Evolutionary conservation across 495 filamentous ascomycete species (phyloP), one percentile per base, ranked within the genome.

Genomic region (Penicillium herquei): DNA sequence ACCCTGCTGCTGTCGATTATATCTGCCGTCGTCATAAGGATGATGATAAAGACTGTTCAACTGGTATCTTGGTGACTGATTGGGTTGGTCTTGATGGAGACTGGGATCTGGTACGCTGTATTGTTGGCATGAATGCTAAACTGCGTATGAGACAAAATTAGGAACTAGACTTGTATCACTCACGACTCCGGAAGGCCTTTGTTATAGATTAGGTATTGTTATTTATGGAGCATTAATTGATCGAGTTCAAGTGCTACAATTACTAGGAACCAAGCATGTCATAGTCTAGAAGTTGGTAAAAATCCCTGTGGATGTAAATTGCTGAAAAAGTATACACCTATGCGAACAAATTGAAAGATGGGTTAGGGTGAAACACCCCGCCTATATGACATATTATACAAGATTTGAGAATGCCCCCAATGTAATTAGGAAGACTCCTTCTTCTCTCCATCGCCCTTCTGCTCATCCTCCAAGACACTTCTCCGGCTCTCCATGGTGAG

Each of bases 31-130:
- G 77, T 13, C 89, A 94, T 62, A 72, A 61, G 70, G 72, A 73
- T 67, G 78, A 63, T 55, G 75, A 56, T 18, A 87, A 90, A 10
- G 90, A 96, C 68, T 91, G 87, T 44, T 81, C 82, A 10, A 96
- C 92, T n/a, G 94, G 95, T 18, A 84, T 98, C 51, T 85, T 98
- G 26, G 89, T 98, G 31, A 91, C 86, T 45, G 94, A 98, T 69
- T 96, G 88, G 90, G 92, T 96, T 56, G 94, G 94, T 0, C 72
- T 85, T 46, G 78, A 87, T 57, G 94, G 90, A 0, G 90, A 98
- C 73, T 98, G 95, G 95, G 92, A 96, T 72, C 75, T 98, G 14
- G 86, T 95, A 39, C 83, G 89, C 61, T 87, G 89, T 69, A 86
- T 96, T 64, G 87, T 97, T 6, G 92, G 90, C 13, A 92, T 94